Conservation (phyloP, 192 early-diverging fungal species). For the Rhizophlyctis rosea region DNA sequence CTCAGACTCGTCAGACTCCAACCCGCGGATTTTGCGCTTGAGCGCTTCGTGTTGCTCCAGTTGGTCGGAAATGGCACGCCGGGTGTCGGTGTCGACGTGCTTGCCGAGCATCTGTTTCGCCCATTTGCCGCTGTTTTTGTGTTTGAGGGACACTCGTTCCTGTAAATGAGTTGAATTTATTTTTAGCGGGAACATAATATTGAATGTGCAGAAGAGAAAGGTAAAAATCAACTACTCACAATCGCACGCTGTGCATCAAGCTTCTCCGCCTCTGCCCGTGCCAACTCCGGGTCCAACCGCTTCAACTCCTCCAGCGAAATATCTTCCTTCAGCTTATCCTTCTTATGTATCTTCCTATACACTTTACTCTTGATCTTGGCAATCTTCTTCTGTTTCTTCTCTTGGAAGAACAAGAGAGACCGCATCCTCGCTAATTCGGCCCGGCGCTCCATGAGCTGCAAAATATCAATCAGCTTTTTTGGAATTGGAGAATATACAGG, state of each 20-base stretch:
- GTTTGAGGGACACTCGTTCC: constrained; percentile 89
- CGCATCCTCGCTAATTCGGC: constrained; percentile 86
- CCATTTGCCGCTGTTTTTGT: constrained; percentile 97
- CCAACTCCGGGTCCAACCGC: constrained; percentile 63
- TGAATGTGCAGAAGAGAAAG: background rate
- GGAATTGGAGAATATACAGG: background rate
- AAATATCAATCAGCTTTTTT: constrained; percentile 5
- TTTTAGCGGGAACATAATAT: background rate
- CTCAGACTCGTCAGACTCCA: constrained; percentile 51
- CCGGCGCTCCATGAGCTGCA: constrained; percentile 52
- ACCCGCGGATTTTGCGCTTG: constrained; percentile 75
- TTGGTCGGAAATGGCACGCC: constrained; percentile 82
- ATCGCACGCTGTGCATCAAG: constrained; percentile 75
- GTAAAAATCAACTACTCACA: constrained; percentile 12
- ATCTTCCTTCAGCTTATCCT: constrained; percentile 60
- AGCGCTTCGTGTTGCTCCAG: constrained; percentile 74
- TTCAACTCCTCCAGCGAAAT: constrained; percentile 49
- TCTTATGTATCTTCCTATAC: constrained; percentile 84
- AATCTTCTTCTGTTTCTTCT: constrained; percentile 84
- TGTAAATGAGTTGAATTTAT: constrained; percentile 26
- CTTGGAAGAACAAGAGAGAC: constrained; percentile 88
- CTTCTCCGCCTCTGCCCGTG: constrained; percentile 61
- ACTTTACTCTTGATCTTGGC: constrained; percentile 98
- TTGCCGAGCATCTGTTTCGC: constrained; percentile 71
- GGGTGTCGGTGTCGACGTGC: constrained; percentile 45